A percentile compares a stretch with the other conserved stretches of the same genome.
Conservation (phyloP, 176 grass and related monocot species). For the Areca catechu region DNA sequence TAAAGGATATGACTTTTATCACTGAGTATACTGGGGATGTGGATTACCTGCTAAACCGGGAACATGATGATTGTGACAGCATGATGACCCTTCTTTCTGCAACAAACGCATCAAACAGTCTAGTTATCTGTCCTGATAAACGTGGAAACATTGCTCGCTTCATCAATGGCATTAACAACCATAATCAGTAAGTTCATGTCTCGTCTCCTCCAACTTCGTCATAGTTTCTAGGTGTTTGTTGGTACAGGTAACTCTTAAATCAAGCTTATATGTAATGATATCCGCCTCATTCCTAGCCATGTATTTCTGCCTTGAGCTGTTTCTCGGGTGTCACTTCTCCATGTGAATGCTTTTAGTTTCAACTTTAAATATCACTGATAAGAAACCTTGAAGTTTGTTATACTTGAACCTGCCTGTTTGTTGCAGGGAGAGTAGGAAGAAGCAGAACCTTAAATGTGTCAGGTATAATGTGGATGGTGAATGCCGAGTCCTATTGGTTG, state of each 20-base stretch:
- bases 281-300: too few species aligned
- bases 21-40: slow-evolving; percentile 77
- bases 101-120: slow-evolving; percentile 40
- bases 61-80: slow-evolving; percentile 68
- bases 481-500: slow-evolving; percentile 72
- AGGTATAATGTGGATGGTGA: slow-evolving; percentile 70
- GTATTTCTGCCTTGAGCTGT: too few species aligned
- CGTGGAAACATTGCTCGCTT: slow-evolving; percentile 75
- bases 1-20: slow-evolving; percentile 85
- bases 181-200: slow-evolving; percentile 49
- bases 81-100: slow-evolving; percentile 78
- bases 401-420: slow-evolving; percentile 16
- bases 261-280: too few species aligned
- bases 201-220: background rate
- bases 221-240: too few species aligned
- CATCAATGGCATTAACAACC: slow-evolving; percentile 88
- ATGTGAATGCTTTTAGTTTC: background rate
- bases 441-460: slow-evolving; percentile 86
- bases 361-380: background rate
- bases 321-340: too few species aligned
- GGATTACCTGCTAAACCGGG: slow-evolving; percentile 63
- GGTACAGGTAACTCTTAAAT: too few species aligned
- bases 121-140: slow-evolving; percentile 79
- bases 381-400: slow-evolving; percentile 1
- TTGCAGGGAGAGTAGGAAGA: slow-evolving; percentile 83